Percentiles rank a stretch among this genome's conserved stretches.
phyloP scores from a whole-genome alignment of 2,329 filamentous ascomycete species.

The Colletotrichum cuscutae region DNA sequence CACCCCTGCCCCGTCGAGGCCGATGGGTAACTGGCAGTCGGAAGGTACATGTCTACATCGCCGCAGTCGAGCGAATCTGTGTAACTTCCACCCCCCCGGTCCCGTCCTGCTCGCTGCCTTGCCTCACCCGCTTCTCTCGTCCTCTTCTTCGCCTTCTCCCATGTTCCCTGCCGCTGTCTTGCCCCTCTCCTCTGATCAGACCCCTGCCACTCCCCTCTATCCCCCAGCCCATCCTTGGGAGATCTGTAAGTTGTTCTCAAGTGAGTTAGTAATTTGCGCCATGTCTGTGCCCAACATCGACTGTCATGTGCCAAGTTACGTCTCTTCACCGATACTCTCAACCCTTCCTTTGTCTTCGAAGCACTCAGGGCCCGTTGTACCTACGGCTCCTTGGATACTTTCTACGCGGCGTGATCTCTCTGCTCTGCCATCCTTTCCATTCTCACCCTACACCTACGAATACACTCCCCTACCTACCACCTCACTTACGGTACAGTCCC shows the following conservation, averaged over 20 bases:
- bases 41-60: not conserved
- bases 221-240: conserved; percentile 27
- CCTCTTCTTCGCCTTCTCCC: not conserved
- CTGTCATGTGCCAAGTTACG: conserved; percentile 35
- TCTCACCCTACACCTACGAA: not conserved
- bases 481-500: not conserved
- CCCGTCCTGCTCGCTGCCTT: not conserved
- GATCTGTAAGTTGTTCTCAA: conserved; percentile 34
- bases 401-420: not conserved
- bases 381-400: not conserved
- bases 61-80: not conserved
- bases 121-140: not conserved
- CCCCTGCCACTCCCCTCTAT: conserved; percentile 18
- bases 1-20: not conserved
- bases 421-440: not conserved
- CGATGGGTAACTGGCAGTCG: not conserved
- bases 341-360: conserved; percentile 2
- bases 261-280: conserved; percentile 35
- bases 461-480: not conserved
- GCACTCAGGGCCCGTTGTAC: conserved; percentile 13
- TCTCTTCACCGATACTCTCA: conserved; percentile 36
- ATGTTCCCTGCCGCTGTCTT: conserved; percentile 16
- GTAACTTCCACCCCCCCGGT: not conserved
- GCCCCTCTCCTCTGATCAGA: not conserved
- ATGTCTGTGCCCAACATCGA: conserved; percentile 33